Evolutionary conservation across 1,139 yeast genomes (phyloP).

Genomic region (Kazachstania sp.): DNA sequence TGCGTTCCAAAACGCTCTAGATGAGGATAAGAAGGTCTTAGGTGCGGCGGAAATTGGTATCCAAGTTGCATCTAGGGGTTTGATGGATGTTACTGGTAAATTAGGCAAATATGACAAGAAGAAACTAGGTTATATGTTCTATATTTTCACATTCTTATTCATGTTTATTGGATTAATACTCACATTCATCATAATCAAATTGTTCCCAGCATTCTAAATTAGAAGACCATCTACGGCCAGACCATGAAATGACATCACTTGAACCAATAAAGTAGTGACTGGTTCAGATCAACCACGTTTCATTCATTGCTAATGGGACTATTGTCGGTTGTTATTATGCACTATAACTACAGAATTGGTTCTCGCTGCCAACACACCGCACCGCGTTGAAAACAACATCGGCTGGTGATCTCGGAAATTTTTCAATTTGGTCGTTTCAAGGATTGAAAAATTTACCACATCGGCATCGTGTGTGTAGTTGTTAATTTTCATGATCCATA

Average conservation of each 20-base stretch:
- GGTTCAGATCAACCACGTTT: too few species aligned
- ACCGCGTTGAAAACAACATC: too few species aligned
- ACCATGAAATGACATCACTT: too few species aligned
- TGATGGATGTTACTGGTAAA: constrained; percentile 27
- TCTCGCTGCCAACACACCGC: too few species aligned
- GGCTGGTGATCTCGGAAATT: too few species aligned
- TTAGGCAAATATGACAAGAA: constrained; percentile 28
- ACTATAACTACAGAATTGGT: too few species aligned
- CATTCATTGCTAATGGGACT: too few species aligned
- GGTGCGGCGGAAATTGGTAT: constrained; percentile 36
- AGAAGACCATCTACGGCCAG: too few species aligned
- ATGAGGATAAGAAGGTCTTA: constrained; percentile 32
- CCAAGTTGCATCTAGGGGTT: constrained; percentile 32
- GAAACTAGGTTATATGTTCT: constrained; percentile 30
- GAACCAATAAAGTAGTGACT: too few species aligned
- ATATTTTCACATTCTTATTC: constrained; percentile 24
- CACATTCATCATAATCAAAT: constrained; percentile 30
- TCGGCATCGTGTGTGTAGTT: background rate
- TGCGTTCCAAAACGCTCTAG: constrained; percentile 34
- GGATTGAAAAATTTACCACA: too few species aligned
- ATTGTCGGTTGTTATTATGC: background rate
- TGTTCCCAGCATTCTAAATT: constrained; percentile 35
- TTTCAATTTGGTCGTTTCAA: too few species aligned
- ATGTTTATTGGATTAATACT: constrained; percentile 28
- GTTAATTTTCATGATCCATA: too few species aligned